Base-by-base conservation (phyloP, 1,284 basidiomycete genomes). In the Rhizoctonia solani region DNA sequence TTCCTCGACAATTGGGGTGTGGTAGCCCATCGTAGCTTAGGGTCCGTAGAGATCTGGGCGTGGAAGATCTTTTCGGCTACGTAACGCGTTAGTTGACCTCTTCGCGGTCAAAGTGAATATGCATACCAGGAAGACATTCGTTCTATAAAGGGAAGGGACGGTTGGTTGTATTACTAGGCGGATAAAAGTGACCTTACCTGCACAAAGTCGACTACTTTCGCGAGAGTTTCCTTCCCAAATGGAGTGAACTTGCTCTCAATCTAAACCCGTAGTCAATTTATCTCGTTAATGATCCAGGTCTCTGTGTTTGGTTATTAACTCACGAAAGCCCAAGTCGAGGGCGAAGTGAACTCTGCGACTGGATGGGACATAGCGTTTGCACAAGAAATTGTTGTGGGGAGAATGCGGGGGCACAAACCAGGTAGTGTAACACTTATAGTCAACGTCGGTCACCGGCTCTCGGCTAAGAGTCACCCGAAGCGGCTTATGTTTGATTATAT, bases 231-330 rank as follows among this genome's bases (percentile, higher is more conserved):
- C 79, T 94, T 95, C 41, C 88, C 96, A 73, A 85, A 92, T 11
- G 88, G 84, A 4, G 92, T 92, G 83, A 98, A 90, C 79, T 92
- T 93, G 81, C 93, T 89, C 80, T 95, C 91, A 67, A 95, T 81
- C 93, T 95, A 73, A 23, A 49, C 30, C 27, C 19, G 32, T 49
- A 25, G 21, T 27, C 4, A 32, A 9, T 23, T 55, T 19, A 32
- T 53, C 21, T 2, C 14, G 5, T 19, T 14, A 34, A 52, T 8
- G 14, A 34, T 30, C 3, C 21, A 61, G 63, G 66, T 34, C 65
- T 52, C 34, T n/a, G n/a, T n/a, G 23, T 1, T 44, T 50, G 8
- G 29, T 30, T 71, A 19, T 29, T 25, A 44, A 74, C 81, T 54
- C 72, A 92, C 90, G 81, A 93, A 83, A 61, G 88, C 85, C 91